Evolutionary conservation across 805 yeast species (phyloP), one percentile per base, ranked within the genome.

Genomic region (Yarrowia porcina): DNA sequence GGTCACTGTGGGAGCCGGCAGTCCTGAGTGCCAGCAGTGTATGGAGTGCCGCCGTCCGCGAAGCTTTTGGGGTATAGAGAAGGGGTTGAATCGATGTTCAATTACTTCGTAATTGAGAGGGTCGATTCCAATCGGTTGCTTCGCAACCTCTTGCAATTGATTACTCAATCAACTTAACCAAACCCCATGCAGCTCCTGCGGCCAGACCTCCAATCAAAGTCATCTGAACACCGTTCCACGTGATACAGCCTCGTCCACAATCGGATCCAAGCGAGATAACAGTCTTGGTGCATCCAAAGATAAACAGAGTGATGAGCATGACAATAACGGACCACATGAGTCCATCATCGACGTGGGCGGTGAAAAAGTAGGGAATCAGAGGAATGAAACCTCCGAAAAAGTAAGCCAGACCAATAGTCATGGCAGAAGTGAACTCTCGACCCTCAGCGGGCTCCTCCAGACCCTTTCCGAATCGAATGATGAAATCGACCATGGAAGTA

Each of bases 161-260:
- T 44, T 67, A 77, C 66, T 86, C 97, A 65, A 93, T 85, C 66
- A 87, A 73, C 72, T 85, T 87, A 33, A 93, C 99, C 72, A 92
- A 82, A 47, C 83, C 84, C 96, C 97, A 93, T 11, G 99, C 99
- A 23, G 96, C 89, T 4, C 97, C 96, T 4, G 99, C 98, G 21
- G 99, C 98, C 32, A 88, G 77, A n/a, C 97, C 96, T 39, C 99
- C 99, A 57, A 90, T 92, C n/a, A 87, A 75, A 61, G 90, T 85
- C 98, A 94, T 93, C 76, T 90, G 96, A 18, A 87, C 64, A 45
- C 97, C 98, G 74, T 92, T 97, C 59, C 79, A 76, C 3, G 87
- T 76, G 56, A 74, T 73, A 63, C 66, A 65, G 30, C 49, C 52
- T 20, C 61, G 66, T n/a, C 89, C 81, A 68, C 89, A 83, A 65